Base-by-base conservation (phyloP, 1,284 basidiomycete species). In the Ganoderma multipileum region DNA sequence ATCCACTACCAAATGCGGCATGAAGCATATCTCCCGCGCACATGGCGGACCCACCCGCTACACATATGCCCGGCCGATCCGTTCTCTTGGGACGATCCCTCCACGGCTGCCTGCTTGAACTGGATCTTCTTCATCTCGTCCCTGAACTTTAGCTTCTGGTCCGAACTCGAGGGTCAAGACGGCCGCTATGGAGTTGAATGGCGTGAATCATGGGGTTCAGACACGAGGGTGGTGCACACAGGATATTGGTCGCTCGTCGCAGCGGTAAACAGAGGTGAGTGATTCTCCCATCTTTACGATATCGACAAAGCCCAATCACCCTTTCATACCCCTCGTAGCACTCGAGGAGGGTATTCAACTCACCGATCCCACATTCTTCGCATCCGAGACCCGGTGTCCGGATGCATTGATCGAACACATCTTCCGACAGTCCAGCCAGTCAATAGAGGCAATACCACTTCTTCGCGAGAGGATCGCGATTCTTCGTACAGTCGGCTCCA, bases 121-220 rank as follows among this genome's bases (percentile, higher is more conserved):
- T 95, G 94, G 94, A 90, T 95, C 70, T 95, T 95, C 79, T 84
- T 95, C 63, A 89, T 95, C 42, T 93, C 93, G 0, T 85, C 91
- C 2, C 84, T 95, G 60, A 95, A 95, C 78, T 95, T 95, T 79
- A 92, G 89, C 72, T 95, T 95, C 76, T 95, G 94, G 94, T 94
- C 93, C 0, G 87, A 91, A 70, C 83, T 81, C 55, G 88, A 90
- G 67, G 87, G 87, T 0, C 77, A 75, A 11, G 71, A 79, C 2
- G 86, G 87, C 57, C 84, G 91, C 28, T 95, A 89, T 75, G 92
- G 90, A 11, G 88, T 95, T 2, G 85, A 89, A 72, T 95, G 93
- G 93, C 84, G 87, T 55, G 79, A 83, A n/a, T 85, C 88, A 2
- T 94, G 93, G 93, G 77, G 78, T n/a, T 81, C 80, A 14, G 78